A percentile compares a stretch with the other conserved stretches of the same genome.
These are phyloP conservation scores for Penicillium verhagenii DNA, from an alignment of 495 filamentous ascomycete genomes.

Conservation along the genomic window DNA sequence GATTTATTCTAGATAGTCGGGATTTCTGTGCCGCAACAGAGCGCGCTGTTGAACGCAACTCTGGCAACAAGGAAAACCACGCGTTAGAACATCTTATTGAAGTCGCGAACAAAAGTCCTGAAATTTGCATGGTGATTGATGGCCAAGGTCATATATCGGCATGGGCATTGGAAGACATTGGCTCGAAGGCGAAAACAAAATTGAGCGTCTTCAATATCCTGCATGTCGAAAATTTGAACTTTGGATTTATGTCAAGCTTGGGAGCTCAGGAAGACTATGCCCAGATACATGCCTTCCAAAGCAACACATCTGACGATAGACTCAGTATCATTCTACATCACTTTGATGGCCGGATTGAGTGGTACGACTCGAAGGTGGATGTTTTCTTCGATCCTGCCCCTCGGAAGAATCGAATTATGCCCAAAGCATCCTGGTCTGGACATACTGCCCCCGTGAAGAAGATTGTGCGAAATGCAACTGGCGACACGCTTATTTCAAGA, in stretches of 20 bases:
- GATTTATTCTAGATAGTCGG: conserved; percentile 80
- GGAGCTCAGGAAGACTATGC: conserved; percentile 55
- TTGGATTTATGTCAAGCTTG: conserved; percentile 59
- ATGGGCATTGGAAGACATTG: conserved; percentile 90
- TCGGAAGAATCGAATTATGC: conserved; percentile 57
- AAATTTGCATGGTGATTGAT: conserved; percentile 85
- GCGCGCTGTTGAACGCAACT: conserved; percentile 63
- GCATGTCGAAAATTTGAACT: conserved; percentile 68
- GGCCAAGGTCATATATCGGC: conserved; percentile 85
- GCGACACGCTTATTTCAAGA: conserved; percentile 75
- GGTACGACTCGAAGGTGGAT: conserved; percentile 76
- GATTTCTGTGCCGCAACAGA: conserved; percentile 77
- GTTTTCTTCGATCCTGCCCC: conserved; percentile 77
- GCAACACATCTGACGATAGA: conserved; percentile 54
- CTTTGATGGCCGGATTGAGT: conserved; percentile 82
- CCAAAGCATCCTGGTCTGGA: conserved; percentile 72
- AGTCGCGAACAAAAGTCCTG: conserved; percentile 79
- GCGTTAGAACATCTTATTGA: conserved; percentile 82
- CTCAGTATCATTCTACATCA: conserved; percentile 80
- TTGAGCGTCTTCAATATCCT: conserved; percentile 84
- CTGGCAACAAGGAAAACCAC: conserved; percentile 60
- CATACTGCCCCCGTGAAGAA: conserved; percentile 80
- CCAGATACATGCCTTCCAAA: conserved; percentile 71
- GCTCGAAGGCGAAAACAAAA: conserved; percentile 65
- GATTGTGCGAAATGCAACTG: conserved; percentile 78